Base-by-base conservation (phyloP, 768 basidiomycete species). In the Galerina sulciceps region DNA sequence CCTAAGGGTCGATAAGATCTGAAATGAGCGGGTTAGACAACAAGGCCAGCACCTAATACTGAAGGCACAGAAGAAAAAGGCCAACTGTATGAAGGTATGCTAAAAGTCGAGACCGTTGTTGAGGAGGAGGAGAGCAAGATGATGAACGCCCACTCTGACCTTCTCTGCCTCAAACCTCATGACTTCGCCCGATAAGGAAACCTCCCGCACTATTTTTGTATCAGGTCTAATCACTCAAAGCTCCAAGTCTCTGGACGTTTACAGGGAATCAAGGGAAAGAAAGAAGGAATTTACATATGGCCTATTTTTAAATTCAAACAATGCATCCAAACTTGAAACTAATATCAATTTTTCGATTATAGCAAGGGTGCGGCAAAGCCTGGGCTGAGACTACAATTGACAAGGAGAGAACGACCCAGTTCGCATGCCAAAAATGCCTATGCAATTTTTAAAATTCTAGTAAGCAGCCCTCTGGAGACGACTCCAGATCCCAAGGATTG, bases 161-260 rank as follows among this genome's bases (percentile, higher is more conserved):
- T 53, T 35, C 43, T 53, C 48, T 53, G 59, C 26, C 26, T 60
- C 61, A 63, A 63, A 64, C 64, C 64, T 60, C 65, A 68, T 65
- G 67, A 68, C 67, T 55, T 53, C 17, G 38, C 65, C 61, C 61
- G 58, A 64, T 67, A 61, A 54, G 66, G 66, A 53, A 67, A 57
- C 38, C 45, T 23, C 17, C 51, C 45, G 44, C 58, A 53, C 60
- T 56, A 58, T 53, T 64, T 57, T 58, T 52, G 26, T 47, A 49
- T 36, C 40, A 54, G 23, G 37, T 31, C 40, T 36, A 35, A n/a
- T 37, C 46, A n/a, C 31, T 43, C 23, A 20, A 26, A 34, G 15
- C 23, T 51, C 10, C n/a, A 50, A 18, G 15, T 35, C 37, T 18
- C 18, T 37, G 9, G 37, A 37, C 20, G 17, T 14, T 36, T 4